Evolutionary conservation across 345 rosid species (phyloP), one percentile per base, ranked within the genome.

Genomic region (Carallia brachiata): DNA sequence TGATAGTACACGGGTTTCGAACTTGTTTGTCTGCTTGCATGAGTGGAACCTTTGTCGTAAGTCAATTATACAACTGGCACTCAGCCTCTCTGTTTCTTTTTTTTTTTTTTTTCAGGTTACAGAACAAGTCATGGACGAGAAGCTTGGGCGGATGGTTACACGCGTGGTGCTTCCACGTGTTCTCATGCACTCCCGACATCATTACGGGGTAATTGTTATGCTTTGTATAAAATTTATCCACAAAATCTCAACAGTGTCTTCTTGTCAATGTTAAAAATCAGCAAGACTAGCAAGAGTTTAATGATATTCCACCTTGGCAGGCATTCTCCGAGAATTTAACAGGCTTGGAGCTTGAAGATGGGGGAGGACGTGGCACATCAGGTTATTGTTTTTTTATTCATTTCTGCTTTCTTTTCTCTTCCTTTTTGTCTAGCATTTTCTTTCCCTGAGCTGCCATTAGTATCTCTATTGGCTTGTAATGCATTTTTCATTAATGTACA

Each of bases 331-430:
- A 87, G 62, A 95, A 95, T 79, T 92, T 92, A 73, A 92, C 97
- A 4, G 99, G 99, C 55, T 85, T 95, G 77, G 99, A 95, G 82
- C 92, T 95, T 63, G 99, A 95, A 78, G 99, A 95, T 83, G 99
- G 99, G 69, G 99, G 99, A 78, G 99, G 99, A 58, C 98, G 99
- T 53, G 99, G 99, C 74, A 95, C 99, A 70, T 95, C 99, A 65
- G 95, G 95, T 89, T 58, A 77, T 64, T 23, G 30, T 19, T 69
- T 67, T 63, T 64, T 60, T 18, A 12, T 36, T 32, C 28, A 56
- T 37, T 4, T 57, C 48, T 70, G 9, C 53, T 7, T 64, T 32
- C 40, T 55, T 7, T 59, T 52, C 64, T 31, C 47, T 8, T 34
- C n/a, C 62, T 65, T 50, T 19, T 17, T 4, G 5, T 19, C 44